Percentiles rank a stretch among this genome's conserved stretches.
Evolutionary conservation across 305 asterid species (phyloP).

Genomic region (Solanum hybrid): DNA sequence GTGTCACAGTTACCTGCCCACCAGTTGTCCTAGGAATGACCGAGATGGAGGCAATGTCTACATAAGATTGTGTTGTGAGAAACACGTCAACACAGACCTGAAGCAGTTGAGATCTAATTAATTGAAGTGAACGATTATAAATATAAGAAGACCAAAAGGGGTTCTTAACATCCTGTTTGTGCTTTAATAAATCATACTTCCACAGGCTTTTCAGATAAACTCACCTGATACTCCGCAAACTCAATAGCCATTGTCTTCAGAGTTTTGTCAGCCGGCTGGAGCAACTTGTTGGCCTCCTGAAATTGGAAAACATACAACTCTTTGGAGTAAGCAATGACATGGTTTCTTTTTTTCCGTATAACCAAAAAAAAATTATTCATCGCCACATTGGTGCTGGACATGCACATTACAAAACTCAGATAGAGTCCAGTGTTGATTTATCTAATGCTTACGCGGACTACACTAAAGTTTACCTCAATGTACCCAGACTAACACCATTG

Average conservation of each 20-base stretch:
- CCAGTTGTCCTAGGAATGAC: conserved; percentile 85
- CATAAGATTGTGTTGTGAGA: conserved; percentile 76
- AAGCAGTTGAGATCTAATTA: conserved; percentile 14
- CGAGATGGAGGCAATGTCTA: conserved; percentile 84
- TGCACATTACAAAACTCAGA: neutral
- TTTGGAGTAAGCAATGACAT: neutral
- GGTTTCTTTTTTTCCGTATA: neutral
- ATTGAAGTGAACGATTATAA: neutral
- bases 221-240: conserved; percentile 92
- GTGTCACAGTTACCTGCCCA: conserved; percentile 56
- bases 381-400: neutral
- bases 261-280: conserved; percentile 76
- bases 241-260: conserved; percentile 77
- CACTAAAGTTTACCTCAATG: neutral
- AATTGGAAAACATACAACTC: conserved; percentile 13
- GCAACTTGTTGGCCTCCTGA: conserved; percentile 89
- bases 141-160: neutral
- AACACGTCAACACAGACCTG: conserved; percentile 96
- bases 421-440: neutral
- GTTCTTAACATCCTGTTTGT: neutral
- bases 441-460: neutral
- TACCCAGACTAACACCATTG: neutral
- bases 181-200: neutral
- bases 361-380: neutral
- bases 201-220: neutral